Base-by-base conservation (phyloP, 2,329 filamentous ascomycete genomes). In the Cordyceps pruinosa region DNA sequence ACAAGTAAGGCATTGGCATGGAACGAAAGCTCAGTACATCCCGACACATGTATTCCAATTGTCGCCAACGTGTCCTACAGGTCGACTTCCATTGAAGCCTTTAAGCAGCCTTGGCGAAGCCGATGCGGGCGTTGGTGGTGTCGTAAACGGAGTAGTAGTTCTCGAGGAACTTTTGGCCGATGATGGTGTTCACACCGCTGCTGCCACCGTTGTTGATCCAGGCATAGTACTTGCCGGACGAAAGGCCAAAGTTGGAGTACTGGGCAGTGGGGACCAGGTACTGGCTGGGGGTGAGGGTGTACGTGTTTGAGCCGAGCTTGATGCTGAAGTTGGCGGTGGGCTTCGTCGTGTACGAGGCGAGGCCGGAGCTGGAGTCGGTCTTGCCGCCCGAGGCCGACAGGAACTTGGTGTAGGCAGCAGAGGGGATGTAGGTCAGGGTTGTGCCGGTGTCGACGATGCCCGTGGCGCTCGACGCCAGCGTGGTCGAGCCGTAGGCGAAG, bases 141-240 rank as follows among this genome's bases (percentile, higher is more conserved):
- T 67, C 65, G 37, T 60, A 66, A 32, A 66, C 66, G 28, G 66
- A 63, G 58, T 68, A 68, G 59, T 66, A 68, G 54, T 66, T 61
- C 59, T 68, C 65, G 34, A 68, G 58, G 60, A 68, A 68, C 64
- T 68, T 68, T 42, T 67, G 65, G 30, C 66, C 65, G 49, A 68
- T 65, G 37, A 68, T 65, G 19, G 61, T 64, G 52, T 65, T 65
- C 39, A 67, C 62, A 44, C 61, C 64, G n/a, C 61, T 62, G 54
- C 53, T 62, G 23, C 65, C 65, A 41, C 65, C 64, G 45, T 67
- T 42, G 59, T 60, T 61, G 47, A 68, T 67, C 65, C 64, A 67
- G 28, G 66, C 60, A 41, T 68, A 68, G 62, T 66, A 66, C 52
- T 66, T 68, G 62, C 64, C 51, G 15, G 60, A 59, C 32, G 39